phyloP scores from a whole-genome alignment of 225 moss, liverwort and hornwort species.

The Climacium dendroides region DNA sequence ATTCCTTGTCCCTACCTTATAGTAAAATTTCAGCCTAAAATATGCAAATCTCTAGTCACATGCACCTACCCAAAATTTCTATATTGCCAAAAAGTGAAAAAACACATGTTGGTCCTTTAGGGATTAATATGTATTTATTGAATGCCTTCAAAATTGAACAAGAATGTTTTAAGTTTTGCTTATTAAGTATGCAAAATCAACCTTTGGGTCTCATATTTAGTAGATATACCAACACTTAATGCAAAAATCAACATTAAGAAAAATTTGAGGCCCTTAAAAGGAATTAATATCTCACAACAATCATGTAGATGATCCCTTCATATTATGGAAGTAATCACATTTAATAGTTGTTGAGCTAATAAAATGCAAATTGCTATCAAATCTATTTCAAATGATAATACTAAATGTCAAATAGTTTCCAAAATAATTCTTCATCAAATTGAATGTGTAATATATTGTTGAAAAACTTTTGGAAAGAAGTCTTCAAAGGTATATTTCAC shows the following conservation, averaged over 20 bases:
- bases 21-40: too few relatives aligned
- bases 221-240: rapidly evolving
- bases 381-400: rapidly evolving
- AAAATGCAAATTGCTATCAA: background rate
- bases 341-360: background rate
- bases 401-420: rapidly evolving
- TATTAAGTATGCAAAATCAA: background rate
- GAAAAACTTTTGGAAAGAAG: rapidly evolving
- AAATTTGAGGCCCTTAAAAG: too few relatives aligned
- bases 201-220: background rate
- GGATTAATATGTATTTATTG: too few relatives aligned
- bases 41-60: too few relatives aligned
- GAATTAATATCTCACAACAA: too few relatives aligned
- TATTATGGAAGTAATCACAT: rapidly evolving
- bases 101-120: too few relatives aligned
- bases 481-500: too few relatives aligned
- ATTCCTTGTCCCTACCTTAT: too few relatives aligned
- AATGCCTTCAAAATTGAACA: too few relatives aligned
- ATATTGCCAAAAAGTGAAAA: too few relatives aligned
- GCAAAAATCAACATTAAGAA: too few relatives aligned
- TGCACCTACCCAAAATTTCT: too few relatives aligned
- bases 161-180: background rate
- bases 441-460: background rate
- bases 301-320: background rate
- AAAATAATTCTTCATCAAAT: background rate